Evolutionary conservation across 129 eudicot species (phyloP), one percentile per base, ranked within the genome.

Genomic region (Centaurea solstitialis): DNA sequence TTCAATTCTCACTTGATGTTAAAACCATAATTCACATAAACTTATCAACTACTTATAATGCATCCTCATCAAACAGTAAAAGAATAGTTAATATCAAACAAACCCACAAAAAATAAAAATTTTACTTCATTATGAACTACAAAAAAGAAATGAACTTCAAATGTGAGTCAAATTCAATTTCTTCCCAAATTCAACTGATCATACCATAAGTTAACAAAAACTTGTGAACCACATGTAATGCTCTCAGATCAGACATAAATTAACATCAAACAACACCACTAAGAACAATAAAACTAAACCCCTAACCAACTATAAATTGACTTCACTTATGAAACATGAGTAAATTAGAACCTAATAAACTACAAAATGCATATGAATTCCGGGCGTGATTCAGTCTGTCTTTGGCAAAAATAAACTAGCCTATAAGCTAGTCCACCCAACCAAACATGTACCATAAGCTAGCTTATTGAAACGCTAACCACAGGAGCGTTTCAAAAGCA

Each of bases 151-250:
- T 39, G 30, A n/a, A 38, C 20, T 71, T 71, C 1, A 0, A 71
- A 38, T 9, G 75, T 39, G 43, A 78, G 45, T 57, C 2, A 43
- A 18, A 17, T 4, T 66, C 3, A 28, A 67, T n/a, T 26, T 12
- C 7, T 68, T 68, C 28, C 67, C 8, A 33, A 64, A 6, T 24
- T 66, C 6, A 40, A 66, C 73, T 26, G 67, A 43, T 0, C 53
- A 7, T 71, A n/a, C 47, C 69, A 75, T 57, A 75, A 75, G 47
- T 18, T 9, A 77, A 64, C 37, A 76, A 22, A 65, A 65, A 37
- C 62, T 76, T 61, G 26, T 33, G 28, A 59, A 35, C 79, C 68
- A 66, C 26, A 65, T 65, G 43, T 7, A 39, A 11, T 61, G 41
- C 39, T 7, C 23, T 18, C 43, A 21, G 37, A 41, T 24, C 53